These are phyloP conservation scores for Capsicum baccatum DNA, from an alignment of 257 asterid genomes.

Conservation along the genomic window DNA sequence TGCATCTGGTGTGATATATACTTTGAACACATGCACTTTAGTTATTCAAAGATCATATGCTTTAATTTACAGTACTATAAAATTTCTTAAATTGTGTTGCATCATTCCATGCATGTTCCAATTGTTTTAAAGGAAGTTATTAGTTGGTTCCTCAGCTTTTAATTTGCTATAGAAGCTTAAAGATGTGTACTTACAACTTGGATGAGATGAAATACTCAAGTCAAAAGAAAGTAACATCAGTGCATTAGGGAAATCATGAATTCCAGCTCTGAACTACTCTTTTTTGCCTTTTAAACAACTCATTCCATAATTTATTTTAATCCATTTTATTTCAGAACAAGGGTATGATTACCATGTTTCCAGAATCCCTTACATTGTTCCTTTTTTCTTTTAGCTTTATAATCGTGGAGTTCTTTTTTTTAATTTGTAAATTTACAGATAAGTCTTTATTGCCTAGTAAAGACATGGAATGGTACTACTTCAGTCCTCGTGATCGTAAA, in stretches of 20 bases:
- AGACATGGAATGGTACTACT: conserved; percentile 98
- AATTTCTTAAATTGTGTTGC: background rate
- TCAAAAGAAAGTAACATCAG: conserved; percentile 51
- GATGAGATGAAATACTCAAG: conserved; percentile 29
- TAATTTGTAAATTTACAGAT: conserved; percentile 47
- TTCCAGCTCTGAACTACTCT: background rate
- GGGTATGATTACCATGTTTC: background rate
- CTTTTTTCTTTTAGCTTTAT: background rate
- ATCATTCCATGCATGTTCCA: conserved; percentile 23
- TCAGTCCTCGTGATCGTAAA: conserved; percentile 93
- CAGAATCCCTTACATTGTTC: background rate
- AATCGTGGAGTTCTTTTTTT: background rate
- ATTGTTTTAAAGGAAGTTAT: conserved; percentile 35
- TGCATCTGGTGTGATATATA: conserved; percentile 10
- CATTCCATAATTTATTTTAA: background rate
- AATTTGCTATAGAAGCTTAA: conserved; percentile 42
- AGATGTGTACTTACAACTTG: conserved; percentile 43
- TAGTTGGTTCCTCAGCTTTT: conserved; percentile 67
- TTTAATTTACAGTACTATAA: background rate
- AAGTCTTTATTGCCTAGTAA: conserved; percentile 95
- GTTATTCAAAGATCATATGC: conserved; percentile 34
- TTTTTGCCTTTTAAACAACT: background rate
- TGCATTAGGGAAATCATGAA: conserved; percentile 30
- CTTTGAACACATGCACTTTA: conserved; percentile 36
- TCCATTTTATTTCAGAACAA: background rate